Percentiles rank a stretch among this genome's conserved stretches.
These are phyloP conservation scores for Mixia osmundae DNA, from an alignment of 1,284 basidiomycete species.

Conservation along the genomic window DNA sequence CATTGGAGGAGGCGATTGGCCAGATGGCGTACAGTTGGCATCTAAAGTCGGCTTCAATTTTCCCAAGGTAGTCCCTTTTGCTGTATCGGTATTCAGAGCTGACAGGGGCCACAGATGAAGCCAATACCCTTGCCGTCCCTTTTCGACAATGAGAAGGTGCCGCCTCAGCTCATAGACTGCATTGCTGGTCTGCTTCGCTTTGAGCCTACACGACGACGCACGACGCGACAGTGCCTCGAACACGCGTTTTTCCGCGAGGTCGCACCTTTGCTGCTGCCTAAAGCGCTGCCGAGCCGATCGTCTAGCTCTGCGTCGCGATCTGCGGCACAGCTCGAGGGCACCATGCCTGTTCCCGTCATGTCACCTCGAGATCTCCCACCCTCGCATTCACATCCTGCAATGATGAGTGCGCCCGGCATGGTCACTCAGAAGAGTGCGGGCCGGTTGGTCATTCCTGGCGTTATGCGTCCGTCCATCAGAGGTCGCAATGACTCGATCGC, in stretches of 20 bases:
- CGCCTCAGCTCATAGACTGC: constrained; percentile 63
- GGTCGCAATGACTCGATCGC: too few relatives aligned
- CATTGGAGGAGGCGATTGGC: constrained; percentile 74
- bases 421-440: too few relatives aligned
- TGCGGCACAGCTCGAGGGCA: too few relatives aligned
- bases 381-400: constrained; percentile 13
- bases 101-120: constrained; percentile 32
- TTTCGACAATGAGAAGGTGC: constrained; percentile 48
- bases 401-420: too few relatives aligned
- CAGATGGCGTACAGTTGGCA: constrained; percentile 60
- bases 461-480: too few relatives aligned
- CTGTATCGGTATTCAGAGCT: constrained; percentile 1
- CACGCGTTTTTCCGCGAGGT: constrained; percentile 61
- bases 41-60: constrained; percentile 68
- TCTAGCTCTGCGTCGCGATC: neutral
- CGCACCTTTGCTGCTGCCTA: too few relatives aligned
- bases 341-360: constrained; percentile 3
- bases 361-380: constrained; percentile 16
- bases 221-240: constrained; percentile 59
- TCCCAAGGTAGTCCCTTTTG: constrained; percentile 38
- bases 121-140: constrained; percentile 52
- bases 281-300: too few relatives aligned
- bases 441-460: too few relatives aligned
- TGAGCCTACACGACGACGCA: constrained; percentile 64
- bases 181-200: constrained; percentile 79